Evolutionary conservation across 768 basidiomycete species (phyloP).

Genomic region (Tricholomella constricta): DNA sequence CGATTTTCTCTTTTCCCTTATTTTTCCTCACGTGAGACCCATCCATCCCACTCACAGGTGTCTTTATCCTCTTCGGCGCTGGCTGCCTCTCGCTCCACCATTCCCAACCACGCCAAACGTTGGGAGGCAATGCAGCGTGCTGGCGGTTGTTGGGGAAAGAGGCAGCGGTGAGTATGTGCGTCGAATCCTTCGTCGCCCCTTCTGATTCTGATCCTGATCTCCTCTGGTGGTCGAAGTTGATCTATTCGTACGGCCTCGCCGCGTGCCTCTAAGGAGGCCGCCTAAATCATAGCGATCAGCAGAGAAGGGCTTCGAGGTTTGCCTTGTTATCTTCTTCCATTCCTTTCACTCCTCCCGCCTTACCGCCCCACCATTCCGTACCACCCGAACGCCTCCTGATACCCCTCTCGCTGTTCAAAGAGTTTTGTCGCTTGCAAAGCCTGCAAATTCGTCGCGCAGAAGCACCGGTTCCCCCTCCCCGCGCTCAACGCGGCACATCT

Average conservation of each 20-base stretch:
- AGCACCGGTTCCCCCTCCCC: conserved; percentile 69
- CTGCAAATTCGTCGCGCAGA: conserved; percentile 78
- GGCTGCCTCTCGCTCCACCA: conserved; percentile 78
- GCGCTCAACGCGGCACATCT: conserved; percentile 85
- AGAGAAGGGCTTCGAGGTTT: conserved; percentile 58
- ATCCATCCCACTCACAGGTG: conserved; percentile 51
- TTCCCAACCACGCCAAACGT: conserved; percentile 74
- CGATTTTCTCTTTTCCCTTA: no score
- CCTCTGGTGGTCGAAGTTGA: conserved; percentile 69
- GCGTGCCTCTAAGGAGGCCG: conserved; percentile 71
- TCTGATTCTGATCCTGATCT: neutral
- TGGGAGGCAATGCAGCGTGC: conserved; percentile 46
- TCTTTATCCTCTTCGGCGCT: conserved; percentile 93
- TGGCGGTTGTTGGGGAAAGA: conserved; percentile 74
- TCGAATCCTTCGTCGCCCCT: conserved; percentile 1
- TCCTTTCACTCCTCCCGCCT: neutral
- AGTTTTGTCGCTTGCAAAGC: conserved; percentile 90
- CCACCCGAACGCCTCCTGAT: neutral
- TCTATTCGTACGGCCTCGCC: conserved; percentile 76
- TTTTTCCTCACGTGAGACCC: neutral
- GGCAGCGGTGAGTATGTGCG: conserved; percentile 58
- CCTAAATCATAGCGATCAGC: conserved; percentile 78
- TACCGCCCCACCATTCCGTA: neutral
- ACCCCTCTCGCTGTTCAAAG: conserved; percentile 34
- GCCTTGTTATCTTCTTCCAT: conserved; percentile 9